Evolutionary conservation across 306 rosid species (phyloP).

Genomic region (Cicer yamashitae): DNA sequence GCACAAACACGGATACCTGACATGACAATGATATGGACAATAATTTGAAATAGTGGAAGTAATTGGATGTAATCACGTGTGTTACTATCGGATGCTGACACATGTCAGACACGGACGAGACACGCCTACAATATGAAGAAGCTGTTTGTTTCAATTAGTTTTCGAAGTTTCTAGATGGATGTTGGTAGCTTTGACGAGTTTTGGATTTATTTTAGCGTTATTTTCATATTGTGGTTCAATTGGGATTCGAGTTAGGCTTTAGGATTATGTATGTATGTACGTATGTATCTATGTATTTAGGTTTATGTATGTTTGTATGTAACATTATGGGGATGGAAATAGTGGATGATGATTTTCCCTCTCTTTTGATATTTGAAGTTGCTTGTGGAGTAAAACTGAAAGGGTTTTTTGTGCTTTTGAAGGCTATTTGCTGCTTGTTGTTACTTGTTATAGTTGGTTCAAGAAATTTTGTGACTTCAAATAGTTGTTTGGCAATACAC

Average conservation of each 20-base stretch:
- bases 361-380: conserved; percentile 11
- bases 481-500: neutral
- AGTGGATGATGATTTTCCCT: neutral
- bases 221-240: conserved; percentile 1
- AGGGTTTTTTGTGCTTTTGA: conserved; percentile 15
- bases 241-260: conserved; percentile 9
- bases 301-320: neutral
- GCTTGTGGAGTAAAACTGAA: neutral
- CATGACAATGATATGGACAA: no score
- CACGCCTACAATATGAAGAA: neutral
- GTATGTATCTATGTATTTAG: neutral
- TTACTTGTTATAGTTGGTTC: neutral
- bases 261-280: neutral
- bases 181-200: conserved; percentile 16
- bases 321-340: neutral
- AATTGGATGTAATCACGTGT: no score
- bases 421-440: neutral
- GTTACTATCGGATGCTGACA: no score
- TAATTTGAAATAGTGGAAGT: no score
- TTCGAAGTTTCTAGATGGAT: conserved; percentile 14
- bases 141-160: conserved; percentile 3
- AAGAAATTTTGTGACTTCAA: conserved; percentile 7
- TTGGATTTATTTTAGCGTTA: neutral
- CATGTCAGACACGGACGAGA: no score
- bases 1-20: no score